Base-by-base conservation (phyloP, 768 basidiomycete genomes). In the Gyrodon lividus region DNA sequence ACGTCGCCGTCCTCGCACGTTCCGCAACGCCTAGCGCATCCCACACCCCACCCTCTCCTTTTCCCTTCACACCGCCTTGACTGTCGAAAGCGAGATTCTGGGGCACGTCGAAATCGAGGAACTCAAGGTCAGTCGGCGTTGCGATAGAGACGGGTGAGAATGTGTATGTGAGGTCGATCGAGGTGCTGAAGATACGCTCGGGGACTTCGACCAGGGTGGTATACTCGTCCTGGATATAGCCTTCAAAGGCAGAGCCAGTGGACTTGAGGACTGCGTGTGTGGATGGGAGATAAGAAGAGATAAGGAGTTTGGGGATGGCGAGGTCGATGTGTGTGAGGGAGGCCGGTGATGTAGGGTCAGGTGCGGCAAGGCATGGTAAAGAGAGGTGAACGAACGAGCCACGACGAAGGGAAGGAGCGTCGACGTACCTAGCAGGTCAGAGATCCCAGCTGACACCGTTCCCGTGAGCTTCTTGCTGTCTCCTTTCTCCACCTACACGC, bases 111-210 rank as follows among this genome's bases (percentile, higher is more conserved):
- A 89, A 82, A 16, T 75, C 74, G 13, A 83, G 71, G 53, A 80
- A 74, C 64, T 73, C 73, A 34, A 70, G 76, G 54, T 87, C 85
- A 3, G 59, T 67, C 0, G 83, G 82, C 2, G 76, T 41, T 3
- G 67, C 48, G 33, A 89, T 69, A 3, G 60, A 44, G 30, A 88
- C 61, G 0, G 77, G 72, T 19, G 64, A 57, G 64, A 92, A 89
- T 2, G 72, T 78, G 68, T 93, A 95, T 1, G 71, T 67, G 20
- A 92, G 74, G 56, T 96, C 89, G 50, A 98, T 74, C 5, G 89
- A 81, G 2, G 96, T 98, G 16, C 88, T 90, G 72, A 98, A 87
- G 61, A 98, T 87, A 8, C 96, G 81, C 57, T 98, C 96, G 59
- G 84, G 69, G 39, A 96, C 94, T 56, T 89, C 84, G 13, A 68